Evolutionary conservation across 495 filamentous ascomycete genomes (phyloP), one percentile per base, ranked within the genome.

Genomic region (Usnea hakonensis): DNA sequence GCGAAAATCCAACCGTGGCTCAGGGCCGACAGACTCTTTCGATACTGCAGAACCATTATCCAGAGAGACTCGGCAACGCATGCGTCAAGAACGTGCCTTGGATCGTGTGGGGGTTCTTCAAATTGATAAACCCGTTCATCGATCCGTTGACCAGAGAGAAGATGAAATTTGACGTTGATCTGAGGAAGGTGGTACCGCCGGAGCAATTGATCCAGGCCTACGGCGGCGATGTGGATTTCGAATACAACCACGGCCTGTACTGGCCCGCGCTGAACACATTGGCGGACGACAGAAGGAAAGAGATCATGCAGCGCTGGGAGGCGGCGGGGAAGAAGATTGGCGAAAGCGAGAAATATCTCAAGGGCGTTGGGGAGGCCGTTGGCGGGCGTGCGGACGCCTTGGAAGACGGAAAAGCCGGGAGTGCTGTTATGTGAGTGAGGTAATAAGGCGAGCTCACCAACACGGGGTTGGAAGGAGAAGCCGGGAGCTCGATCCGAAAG

Each of bases 1-100:
- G 90, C 57, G 91, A 90, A 37, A 85, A 85, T 57, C 90, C 91
- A 1, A 82, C 82, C 26, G 77, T 96, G 57, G 82, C 79, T 11
- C 87, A 89, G 73, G 92, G 87, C 6, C 85, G 87, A 63, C 84
- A 92, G 76, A 85, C 88, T 7, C 77, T 98, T 52, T 79, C 84
- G 71, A 96, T 98, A 67, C 77, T 98, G 53, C 94, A 98, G 72
- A 89, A 86, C 56, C 92, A 98, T 70, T 96, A 96, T 70, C 94
- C 94, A 0, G 94, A 98, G 76, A 78, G 94, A 60, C 74, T 98
- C n/a, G 94, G 94, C 19, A 82, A 85, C 62, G 90, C 93, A 2
- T 81, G 95, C 63, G 88, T 96, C 55, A 88, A 63, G 38, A 61
- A 66, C 91, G 89, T 96, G 55, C 94, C 93, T 16, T 96, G 89